These are phyloP conservation scores for Penicillium subrubescens DNA, from an alignment of 495 filamentous ascomycete genomes.

Conservation along the genomic window DNA sequence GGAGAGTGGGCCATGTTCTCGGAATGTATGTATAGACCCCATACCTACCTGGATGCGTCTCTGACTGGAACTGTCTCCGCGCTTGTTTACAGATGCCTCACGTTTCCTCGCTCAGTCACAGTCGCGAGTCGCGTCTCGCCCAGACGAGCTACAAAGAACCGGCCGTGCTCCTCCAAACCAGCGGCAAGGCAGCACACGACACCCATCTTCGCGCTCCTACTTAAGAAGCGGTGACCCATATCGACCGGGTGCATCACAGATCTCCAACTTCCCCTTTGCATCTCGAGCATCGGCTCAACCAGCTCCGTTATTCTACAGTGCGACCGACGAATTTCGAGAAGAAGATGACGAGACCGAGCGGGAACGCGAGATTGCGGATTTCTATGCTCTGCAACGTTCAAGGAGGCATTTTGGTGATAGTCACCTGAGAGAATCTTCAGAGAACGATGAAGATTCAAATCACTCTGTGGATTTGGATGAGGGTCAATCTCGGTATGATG, in stretches of 20 bases:
- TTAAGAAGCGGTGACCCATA: conserved; percentile 69
- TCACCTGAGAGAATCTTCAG: conserved; percentile 76
- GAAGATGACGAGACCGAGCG: conserved; percentile 91
- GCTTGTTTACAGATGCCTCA: conserved; percentile 74
- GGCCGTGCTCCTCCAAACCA: conserved; percentile 49
- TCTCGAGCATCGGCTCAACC: conserved; percentile 70
- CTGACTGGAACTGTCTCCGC: background rate
- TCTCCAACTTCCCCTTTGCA: conserved; percentile 75
- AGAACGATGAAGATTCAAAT: conserved; percentile 70
- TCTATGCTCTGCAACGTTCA: conserved; percentile 87
- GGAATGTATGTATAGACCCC: conserved; percentile 72
- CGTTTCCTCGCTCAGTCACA: conserved; percentile 97
- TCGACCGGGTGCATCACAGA: conserved; percentile 64
- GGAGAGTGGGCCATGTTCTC: conserved; percentile 76
- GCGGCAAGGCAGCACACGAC: conserved; percentile 46
- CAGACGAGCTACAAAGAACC: conserved; percentile 57
- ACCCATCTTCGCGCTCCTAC: conserved; percentile 52
- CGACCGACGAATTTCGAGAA: conserved; percentile 78
- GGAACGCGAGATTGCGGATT: conserved; percentile 88
- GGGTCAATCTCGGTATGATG: conserved; percentile 36
- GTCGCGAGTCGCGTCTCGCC: conserved; percentile 73
- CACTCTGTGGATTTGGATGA: conserved; percentile 61
- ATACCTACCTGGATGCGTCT: background rate
- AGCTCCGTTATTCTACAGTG: conserved; percentile 91
- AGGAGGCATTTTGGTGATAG: conserved; percentile 83